Evolutionary conservation across 2,329 filamentous ascomycete species (phyloP), one percentile per base, ranked within the genome.

Genomic region (Rhynchosporium graminicola): DNA sequence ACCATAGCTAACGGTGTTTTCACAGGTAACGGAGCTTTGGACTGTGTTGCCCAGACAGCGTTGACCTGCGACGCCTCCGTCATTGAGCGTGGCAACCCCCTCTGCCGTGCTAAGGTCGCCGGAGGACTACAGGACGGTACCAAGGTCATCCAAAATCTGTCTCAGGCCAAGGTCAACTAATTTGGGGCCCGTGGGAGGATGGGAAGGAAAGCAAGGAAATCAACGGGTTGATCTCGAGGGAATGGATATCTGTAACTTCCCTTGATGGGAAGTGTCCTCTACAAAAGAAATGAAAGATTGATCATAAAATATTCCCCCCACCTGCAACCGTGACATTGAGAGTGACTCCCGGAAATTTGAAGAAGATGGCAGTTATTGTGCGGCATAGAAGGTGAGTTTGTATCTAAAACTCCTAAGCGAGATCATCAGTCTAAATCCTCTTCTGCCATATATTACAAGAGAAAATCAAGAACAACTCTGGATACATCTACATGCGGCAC

Each of bases 101-200:
- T 62, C 20, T 62, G 60, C 31, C 52, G 60, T 38, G 46, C 60
- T 12, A 62, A 48, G 45, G 43, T 55, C 9, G 54, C 60, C 9
- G 45, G 54, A 15, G 54, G 60, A 31, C 42, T 62, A 26, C 51
- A 52, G 12, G 60, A 62, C 57, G 60, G 60, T 10, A 54, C 60
- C n/a, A 62, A 58, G 10, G 38, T 62, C 9, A 62, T 62, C 45
- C 45, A 54, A 4, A 57, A 54, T 13, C 52, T 62, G 29, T 57
- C 60, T 15, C 60, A 62, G 46, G 60, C 60, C 3, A 62, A 51
- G 52, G 60, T 62, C 28, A 57, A 62, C 38, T 62, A 47, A 61
- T 36, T 8, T 20, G 43, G 38, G 4, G 9, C 20, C 3, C n/a
- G 28, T n/a, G 13, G n/a, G 43, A 20, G 43, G n/a, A 20, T 45